These are phyloP conservation scores for Aspergillus steynii DNA, from an alignment of 495 filamentous ascomycete genomes.

Conservation along the genomic window DNA sequence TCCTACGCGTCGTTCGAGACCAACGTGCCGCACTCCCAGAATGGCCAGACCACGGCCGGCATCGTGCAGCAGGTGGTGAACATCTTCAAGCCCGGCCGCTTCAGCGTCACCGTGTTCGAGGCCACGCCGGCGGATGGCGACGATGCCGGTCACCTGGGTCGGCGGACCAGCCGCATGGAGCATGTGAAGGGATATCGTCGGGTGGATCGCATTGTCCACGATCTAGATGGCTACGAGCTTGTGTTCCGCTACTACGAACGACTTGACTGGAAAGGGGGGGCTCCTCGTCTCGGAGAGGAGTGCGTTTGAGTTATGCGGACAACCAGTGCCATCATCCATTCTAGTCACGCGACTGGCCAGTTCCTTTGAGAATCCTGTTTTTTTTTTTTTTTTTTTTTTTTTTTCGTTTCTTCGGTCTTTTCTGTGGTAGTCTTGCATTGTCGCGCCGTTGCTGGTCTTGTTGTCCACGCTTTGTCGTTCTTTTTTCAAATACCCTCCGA, in stretches of 20 bases:
- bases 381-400: slow-evolving; percentile 15
- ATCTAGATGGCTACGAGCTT: slow-evolving; percentile 95
- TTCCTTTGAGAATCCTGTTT: slow-evolving; percentile 4
- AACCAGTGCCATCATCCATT: background rate
- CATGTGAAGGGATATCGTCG: slow-evolving; percentile 82
- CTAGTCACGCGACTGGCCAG: background rate
- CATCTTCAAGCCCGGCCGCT: slow-evolving; percentile 95
- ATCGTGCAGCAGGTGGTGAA: slow-evolving; percentile 89
- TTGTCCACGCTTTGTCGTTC: no score
- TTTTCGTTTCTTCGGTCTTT: background rate
- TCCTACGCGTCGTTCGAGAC: slow-evolving; percentile 99
- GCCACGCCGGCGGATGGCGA: slow-evolving; percentile 61
- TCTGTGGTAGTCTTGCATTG: background rate
- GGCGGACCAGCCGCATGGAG: slow-evolving; percentile 72
- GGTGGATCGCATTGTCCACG: slow-evolving; percentile 93
- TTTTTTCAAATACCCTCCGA: no score
- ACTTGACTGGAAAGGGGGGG: slow-evolving; percentile 82
- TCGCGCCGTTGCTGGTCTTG: background rate
- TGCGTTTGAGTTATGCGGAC: slow-evolving; percentile 29
- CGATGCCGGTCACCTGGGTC: slow-evolving; percentile 39
- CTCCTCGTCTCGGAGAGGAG: slow-evolving; percentile 69
- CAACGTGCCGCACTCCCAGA: slow-evolving; percentile 90
- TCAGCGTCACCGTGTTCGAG: slow-evolving; percentile 97
- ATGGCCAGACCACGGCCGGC: slow-evolving; percentile 83
- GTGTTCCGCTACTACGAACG: slow-evolving; percentile 97